Base-by-base conservation (phyloP, 2,329 filamentous ascomycete species). In the Aspergillus hiratsukae region DNA sequence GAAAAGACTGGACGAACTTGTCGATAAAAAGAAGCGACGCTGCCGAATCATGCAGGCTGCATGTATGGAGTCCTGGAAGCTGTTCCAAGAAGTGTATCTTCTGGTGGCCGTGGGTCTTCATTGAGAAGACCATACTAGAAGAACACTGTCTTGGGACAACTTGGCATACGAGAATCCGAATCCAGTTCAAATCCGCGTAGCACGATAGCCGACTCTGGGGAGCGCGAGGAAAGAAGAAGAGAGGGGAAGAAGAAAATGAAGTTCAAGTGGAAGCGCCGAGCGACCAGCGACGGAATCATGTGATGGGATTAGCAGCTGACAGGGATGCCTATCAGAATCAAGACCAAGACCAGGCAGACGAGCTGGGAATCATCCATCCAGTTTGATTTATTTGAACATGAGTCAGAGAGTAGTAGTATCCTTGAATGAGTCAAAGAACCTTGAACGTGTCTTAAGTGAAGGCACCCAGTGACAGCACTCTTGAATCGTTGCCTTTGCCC, bases 41-140 rank as follows among this genome's bases (percentile, higher is more conserved):
- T 76, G 72, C 68, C 64, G 64, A 68, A 74, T 80, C 79, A 81
- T 78, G 79, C 79, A 78, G 76, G 72, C 75, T 75, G 76, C 75
- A 80, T 78, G 74, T 69, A 71, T 61, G 59, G 62, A 66, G 76
- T 78, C 80, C 76, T 76, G 78, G 80, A 82, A 83, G 78, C 74
- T 75, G 75, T 75, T 69, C 64, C 64, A 67, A 67, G 60, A 70
- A 69, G 69, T 66, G 62, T 67, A 61, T 65, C 62, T 63, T 66
- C 62, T 64, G 63, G 61, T 64, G 59, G 54, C 57, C 61, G 61
- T 60, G 61, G 59, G 64, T 58, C 66, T 65, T 72, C 64, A 61
- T 66, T 50, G 48, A 54, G 64, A 66, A 60, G 61, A 59, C 60
- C 53, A 54, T 31, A 64, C 50, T 65, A 60, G 63, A 63, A 60